Evolutionary conservation across 164 flowering plant genomes (phyloP), one percentile per base, ranked within the genome.

Genomic region (Macadamia integrifolia): DNA sequence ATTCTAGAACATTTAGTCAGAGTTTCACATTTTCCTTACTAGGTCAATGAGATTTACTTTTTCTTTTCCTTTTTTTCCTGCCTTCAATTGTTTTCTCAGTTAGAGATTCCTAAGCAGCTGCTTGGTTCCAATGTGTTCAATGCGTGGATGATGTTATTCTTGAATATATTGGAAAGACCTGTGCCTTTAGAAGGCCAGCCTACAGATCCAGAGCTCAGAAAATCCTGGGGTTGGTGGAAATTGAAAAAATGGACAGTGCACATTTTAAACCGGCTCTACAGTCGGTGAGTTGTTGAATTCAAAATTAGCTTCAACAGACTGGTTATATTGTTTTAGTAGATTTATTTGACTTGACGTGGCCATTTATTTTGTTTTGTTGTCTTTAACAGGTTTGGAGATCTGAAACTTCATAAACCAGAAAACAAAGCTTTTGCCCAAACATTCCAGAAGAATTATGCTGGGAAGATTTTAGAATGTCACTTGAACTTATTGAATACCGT

Each of bases 211-310:
- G 99, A 95, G 74, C 78, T 72, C 13, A 82, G 98, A 69, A 95
- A 91, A 82, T 80, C 97, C 28, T 95, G 98, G 98, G 97, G 98
- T 17, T 95, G 99, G 99, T 95, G 99, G 99, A 95, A 95, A 80
- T 98, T 91, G 55, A 92, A 95, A 82, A 95, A 95, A 73, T 95
- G 99, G 99, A 91, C 94, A 0, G 93, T 90, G 70, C 99, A 95
- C 72, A 95, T 95, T 71, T 78, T 95, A 71, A 95, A 95, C 66
- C 88, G 99, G 63, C 83, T 95, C 46, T 95, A 91, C 71, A 91
- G 96, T 57, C 69, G 99, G 99, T 92, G 64, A 69, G 81, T 61
- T 62, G 18, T 43, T 66, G 52, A 43, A 35, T 53, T 40, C 1
- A 23, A 44, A 23, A 10, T 6, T 66, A 28, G 9, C 30, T 49